phyloP scores from a whole-genome alignment of 805 yeast genomes.

The Candida ulmi region DNA sequence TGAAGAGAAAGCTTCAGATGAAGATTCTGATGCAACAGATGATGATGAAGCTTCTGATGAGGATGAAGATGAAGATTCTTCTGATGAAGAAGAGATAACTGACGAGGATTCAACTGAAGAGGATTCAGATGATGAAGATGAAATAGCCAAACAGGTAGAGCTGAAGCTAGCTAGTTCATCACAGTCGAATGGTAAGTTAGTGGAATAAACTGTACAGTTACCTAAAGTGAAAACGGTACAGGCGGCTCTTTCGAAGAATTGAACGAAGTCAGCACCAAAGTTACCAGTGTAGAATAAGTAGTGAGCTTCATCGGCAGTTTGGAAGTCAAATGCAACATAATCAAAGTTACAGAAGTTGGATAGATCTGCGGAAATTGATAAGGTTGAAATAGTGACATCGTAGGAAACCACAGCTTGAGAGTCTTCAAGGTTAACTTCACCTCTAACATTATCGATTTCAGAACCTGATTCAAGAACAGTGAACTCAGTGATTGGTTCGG shows the following conservation, averaged over 20 bases:
- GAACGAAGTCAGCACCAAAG: constrained; percentile 8
- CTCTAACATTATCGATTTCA: constrained; percentile 5
- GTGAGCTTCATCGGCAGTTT: constrained; percentile 1
- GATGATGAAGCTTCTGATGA: neutral
- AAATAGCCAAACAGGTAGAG: constrained; percentile 6
- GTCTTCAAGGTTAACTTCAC: constrained; percentile 12
- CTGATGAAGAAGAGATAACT: neutral
- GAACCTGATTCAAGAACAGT: constrained; percentile 2
- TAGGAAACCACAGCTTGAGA: constrained; percentile 11
- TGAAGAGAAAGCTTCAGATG: neutral
- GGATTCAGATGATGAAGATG: neutral
- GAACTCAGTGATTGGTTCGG: neutral
- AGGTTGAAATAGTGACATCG: constrained; percentile 1
- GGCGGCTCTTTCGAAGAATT: neutral
- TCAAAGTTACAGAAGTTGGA: constrained; percentile 7
- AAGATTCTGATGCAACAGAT: neutral
- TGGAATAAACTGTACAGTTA: constrained; percentile 5
- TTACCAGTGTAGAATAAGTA: constrained; percentile 16
- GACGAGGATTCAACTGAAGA: neutral
- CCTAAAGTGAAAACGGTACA: constrained; percentile 7
- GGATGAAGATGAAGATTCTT: neutral
- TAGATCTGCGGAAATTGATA: constrained; percentile 2
- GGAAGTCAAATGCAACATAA: constrained; percentile 9
- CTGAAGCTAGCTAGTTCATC: neutral
- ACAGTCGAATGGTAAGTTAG: constrained; percentile 5